Evolutionary conservation across 768 basidiomycete species (phyloP).

Genomic region (Xerocomus potaroensis): DNA sequence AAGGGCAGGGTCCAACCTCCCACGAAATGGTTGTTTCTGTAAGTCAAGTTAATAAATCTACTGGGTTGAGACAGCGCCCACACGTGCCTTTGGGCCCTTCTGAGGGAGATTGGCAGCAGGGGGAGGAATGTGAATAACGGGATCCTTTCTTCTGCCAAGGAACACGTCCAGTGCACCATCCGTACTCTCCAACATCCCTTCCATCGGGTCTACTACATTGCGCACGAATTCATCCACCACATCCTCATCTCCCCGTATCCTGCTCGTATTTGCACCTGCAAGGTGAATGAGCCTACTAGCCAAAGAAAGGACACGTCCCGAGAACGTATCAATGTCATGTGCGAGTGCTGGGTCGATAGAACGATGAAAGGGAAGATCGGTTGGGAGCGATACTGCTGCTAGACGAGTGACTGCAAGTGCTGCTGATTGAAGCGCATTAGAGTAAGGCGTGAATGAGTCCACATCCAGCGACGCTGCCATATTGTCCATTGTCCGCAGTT

Average conservation of each 20-base stretch:
- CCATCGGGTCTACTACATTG: conserved; percentile 78
- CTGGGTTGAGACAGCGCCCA: neutral
- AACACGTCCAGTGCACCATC: conserved; percentile 82
- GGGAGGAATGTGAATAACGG: conserved; percentile 57
- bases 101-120: conserved; percentile 10
- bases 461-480: conserved; percentile 19
- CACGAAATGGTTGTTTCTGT: conserved; percentile 36
- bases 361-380: conserved; percentile 85
- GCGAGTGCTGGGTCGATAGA: conserved; percentile 75
- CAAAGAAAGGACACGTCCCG: conserved; percentile 59
- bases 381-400: conserved; percentile 54
- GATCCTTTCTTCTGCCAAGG: conserved; percentile 63
- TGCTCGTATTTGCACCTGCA: conserved; percentile 35
- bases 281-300: conserved; percentile 61
- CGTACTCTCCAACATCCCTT: conserved; percentile 78
- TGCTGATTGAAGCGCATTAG: conserved; percentile 52
- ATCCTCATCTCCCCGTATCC: conserved; percentile 68
- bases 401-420: conserved; percentile 62
- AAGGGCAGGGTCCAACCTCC: conserved; percentile 54
- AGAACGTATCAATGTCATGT: conserved; percentile 64
- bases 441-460: conserved; percentile 47
- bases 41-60: conserved; percentile 7
- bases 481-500: too few species aligned
- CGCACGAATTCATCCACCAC: conserved; percentile 79
- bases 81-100: conserved; percentile 32